Evolutionary conservation across 2,329 filamentous ascomycete species (phyloP), one percentile per base, ranked within the genome.

Genomic region (Chalara sp.): DNA sequence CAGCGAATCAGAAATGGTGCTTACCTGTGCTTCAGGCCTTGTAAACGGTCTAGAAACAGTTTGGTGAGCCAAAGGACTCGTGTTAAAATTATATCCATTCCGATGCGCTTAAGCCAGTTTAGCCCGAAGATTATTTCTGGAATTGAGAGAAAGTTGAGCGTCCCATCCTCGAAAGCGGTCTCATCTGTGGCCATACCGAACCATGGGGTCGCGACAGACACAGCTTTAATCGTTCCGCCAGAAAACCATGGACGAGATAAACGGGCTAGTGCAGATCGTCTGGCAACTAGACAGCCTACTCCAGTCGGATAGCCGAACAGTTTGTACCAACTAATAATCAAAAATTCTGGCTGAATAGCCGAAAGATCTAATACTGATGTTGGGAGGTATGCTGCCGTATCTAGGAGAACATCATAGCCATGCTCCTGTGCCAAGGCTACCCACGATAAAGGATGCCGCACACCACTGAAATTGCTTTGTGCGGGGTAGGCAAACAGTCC

Each of bases 401-500:
- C 70, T 3, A 72, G 62, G 6, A 71, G 59, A 2, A 72, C 70
- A 48, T 71, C 67, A 48, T 68, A 72, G 28, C 70, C 69, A 6
- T 58, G 56, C 5, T 56, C 48, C 53, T 72, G 70, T 2, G 69
- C 70, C 12, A 63, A 50, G 1, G 47, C 40, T 0, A 70, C 55
- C 68, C 68, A 72, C 0, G 58, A 56, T 0, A 74, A 61, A 11
- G 70, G 68, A 43, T 73, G 71, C 0, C 67, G 67, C 3, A 71
- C 70, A 32, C 72, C 71, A 46, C 62, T 68, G 50, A 74, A 73
- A 55, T 75, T 75, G 53, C 68, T 72, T 56, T 74, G 72, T 0
- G 71, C 72, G 4, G 72, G 72, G 56, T 71, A 75, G 4, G 70
- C 71, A 52, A 75, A 72, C 13, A 74, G 61, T 6, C 68, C 68